These are phyloP conservation scores for Candida yuanshanica DNA, from an alignment of 805 yeast species.

Conservation along the genomic window DNA sequence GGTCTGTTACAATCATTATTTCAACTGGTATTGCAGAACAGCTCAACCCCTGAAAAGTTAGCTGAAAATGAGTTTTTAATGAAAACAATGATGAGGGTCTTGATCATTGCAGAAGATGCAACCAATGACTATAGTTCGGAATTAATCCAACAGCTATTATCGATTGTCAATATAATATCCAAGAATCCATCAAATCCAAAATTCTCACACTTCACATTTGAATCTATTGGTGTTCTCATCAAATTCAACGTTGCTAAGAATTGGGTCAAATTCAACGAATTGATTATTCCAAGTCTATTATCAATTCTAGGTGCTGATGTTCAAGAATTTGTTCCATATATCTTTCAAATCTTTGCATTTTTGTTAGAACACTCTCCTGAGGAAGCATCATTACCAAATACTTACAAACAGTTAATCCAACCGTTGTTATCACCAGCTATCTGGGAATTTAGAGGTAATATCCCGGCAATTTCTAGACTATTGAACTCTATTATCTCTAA, in stretches of 20 bases:
- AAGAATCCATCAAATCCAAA: slow-evolving; percentile 94
- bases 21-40: slow-evolving; percentile 52
- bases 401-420: slow-evolving; percentile 59
- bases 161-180: slow-evolving; percentile 63
- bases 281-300: slow-evolving; percentile 63
- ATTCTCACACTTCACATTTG: slow-evolving; percentile 87
- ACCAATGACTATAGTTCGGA: slow-evolving; percentile 42
- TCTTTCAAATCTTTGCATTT: slow-evolving; percentile 83
- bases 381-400: slow-evolving; percentile 48
- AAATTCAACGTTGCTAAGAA: slow-evolving; percentile 38
- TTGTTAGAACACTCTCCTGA: slow-evolving; percentile 58
- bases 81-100: slow-evolving; percentile 80
- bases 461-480: slow-evolving; percentile 86
- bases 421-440: slow-evolving; percentile 86
- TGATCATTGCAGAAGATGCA: slow-evolving; percentile 65
- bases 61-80: slow-evolving; percentile 94
- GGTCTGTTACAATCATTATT: slow-evolving; percentile 64
- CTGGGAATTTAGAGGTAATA: slow-evolving; percentile 91
- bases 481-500: slow-evolving; percentile 56
- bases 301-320: slow-evolving; percentile 73
- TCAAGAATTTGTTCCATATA: slow-evolving; percentile 91
- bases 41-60: slow-evolving; percentile 75
- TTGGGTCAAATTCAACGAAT: slow-evolving; percentile 28
- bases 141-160: slow-evolving; percentile 56
- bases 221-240: slow-evolving; percentile 73